Percentiles rank a stretch among this genome's conserved stretches.
Conservation (phyloP, 805 yeast genomes). For the Hanseniaspora mollemarum region DNA sequence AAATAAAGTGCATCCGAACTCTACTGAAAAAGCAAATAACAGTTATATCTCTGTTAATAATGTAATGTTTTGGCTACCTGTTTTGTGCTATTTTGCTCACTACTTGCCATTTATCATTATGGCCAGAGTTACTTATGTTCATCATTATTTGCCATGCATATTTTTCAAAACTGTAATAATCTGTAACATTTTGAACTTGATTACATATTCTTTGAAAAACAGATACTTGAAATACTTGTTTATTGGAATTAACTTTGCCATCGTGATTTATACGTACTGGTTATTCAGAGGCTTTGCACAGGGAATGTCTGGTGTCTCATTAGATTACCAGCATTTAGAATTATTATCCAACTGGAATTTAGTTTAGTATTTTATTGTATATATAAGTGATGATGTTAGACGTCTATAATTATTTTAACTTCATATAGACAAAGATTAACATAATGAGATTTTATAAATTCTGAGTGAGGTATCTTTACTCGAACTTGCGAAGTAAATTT, state of each 20-base stretch:
- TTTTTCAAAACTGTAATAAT: conserved; percentile 79
- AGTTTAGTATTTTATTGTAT: conserved; percentile 17
- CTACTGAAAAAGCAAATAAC: no score
- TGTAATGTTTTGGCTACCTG: conserved; percentile 66
- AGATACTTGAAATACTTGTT: neutral
- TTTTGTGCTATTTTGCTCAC: conserved; percentile 45
- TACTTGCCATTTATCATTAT: conserved; percentile 78
- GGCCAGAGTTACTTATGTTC: conserved; percentile 96
- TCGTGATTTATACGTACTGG: conserved; percentile 38
- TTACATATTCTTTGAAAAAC: neutral
- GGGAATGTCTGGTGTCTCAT: conserved; percentile 60
- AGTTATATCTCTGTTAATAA: neutral
- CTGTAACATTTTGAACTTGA: conserved; percentile 27
- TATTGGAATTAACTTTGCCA: conserved; percentile 32
- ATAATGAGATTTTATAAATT: conserved; percentile 22
- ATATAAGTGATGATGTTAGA: neutral
- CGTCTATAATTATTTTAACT: neutral
- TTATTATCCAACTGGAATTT: conserved; percentile 50
- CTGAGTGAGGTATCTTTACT: conserved; percentile 53
- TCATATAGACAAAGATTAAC: neutral
- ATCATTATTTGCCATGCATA: conserved; percentile 90
- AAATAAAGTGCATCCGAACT: conserved; percentile 44
- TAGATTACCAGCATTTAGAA: conserved; percentile 40
- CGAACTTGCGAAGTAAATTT: conserved; percentile 43
- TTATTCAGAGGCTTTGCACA: conserved; percentile 58